These are phyloP conservation scores for Eucalyptus leucophloia DNA, from an alignment of 345 rosid species.

Conservation along the genomic window DNA sequence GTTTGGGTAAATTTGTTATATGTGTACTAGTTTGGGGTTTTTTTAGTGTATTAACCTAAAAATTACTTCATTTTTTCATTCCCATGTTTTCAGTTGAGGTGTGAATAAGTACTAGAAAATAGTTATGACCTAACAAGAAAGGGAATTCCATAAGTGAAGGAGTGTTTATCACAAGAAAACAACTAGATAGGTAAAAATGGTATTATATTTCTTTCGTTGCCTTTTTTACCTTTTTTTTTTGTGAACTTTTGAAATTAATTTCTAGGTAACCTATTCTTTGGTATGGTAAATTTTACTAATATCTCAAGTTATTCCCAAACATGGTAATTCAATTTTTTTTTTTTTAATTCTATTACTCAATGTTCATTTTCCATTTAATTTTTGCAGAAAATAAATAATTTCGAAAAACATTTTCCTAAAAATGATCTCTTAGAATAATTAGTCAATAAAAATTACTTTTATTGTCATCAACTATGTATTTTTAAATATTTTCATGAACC, in stretches of 20 bases:
- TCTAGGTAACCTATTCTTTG: too few species aligned
- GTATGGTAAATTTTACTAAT: not conserved
- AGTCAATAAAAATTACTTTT: too few species aligned
- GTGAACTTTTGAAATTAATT: not conserved
- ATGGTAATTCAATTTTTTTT: not conserved
- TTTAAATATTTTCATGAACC: too few species aligned
- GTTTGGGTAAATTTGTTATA: too few species aligned
- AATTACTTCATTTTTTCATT: not conserved
- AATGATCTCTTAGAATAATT: not conserved
- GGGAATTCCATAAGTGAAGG: not conserved
- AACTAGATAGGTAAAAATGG: not conserved
- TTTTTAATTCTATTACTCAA: not conserved
- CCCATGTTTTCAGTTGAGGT: not conserved
- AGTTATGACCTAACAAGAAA: not conserved
- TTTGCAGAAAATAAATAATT: too few species aligned
- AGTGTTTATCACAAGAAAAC: not conserved
- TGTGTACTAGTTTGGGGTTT: too few species aligned
- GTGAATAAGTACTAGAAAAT: too few species aligned
- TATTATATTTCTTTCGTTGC: not conserved
- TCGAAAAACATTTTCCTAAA: fast-evolving
- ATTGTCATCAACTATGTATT: too few species aligned
- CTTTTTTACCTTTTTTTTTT: not conserved
- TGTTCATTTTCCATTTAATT: not conserved
- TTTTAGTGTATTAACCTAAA: too few species aligned
- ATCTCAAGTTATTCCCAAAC: not conserved